phyloP scores from a whole-genome alignment of 257 asterid genomes.

The Lithospermum erythrorhizon region DNA sequence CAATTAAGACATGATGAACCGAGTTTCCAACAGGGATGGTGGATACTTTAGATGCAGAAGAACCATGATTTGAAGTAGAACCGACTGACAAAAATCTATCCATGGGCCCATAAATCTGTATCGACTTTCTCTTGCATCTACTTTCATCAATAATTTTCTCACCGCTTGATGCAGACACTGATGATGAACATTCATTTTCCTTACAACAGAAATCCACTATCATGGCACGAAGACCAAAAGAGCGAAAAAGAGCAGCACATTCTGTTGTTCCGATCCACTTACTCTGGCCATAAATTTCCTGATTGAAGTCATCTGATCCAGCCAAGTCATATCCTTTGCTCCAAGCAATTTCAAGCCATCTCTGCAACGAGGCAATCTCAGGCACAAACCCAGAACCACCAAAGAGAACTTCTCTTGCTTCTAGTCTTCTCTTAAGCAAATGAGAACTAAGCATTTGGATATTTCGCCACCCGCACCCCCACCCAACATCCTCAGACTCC shows the following conservation, averaged over 20 bases:
- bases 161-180: neutral
- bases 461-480: slow-evolving; percentile 99
- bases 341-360: slow-evolving; percentile 93
- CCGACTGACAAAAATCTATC: slow-evolving; percentile 48
- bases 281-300: slow-evolving; percentile 47
- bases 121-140: slow-evolving; percentile 24
- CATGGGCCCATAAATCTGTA: slow-evolving; percentile 69
- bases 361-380: slow-evolving; percentile 57
- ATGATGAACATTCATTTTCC: slow-evolving; percentile 18
- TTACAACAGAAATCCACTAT: slow-evolving; percentile 63
- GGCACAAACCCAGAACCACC: slow-evolving; percentile 88
- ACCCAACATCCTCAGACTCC: slow-evolving; percentile 50
- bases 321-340: slow-evolving; percentile 56
- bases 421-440: slow-evolving; percentile 50
- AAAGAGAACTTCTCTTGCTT: slow-evolving; percentile 43
- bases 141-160: slow-evolving; percentile 4
- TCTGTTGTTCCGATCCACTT: slow-evolving; percentile 90
- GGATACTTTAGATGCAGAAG: slow-evolving; percentile 15
- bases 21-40: slow-evolving; percentile 19
- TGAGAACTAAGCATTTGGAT: slow-evolving; percentile 93
- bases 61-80: slow-evolving; percentile 14
- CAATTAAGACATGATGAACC: slow-evolving; percentile 50
- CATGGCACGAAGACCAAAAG: slow-evolving; percentile 77
- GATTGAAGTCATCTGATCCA: slow-evolving; percentile 59
- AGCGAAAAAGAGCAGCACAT: slow-evolving; percentile 82